Conservation (phyloP, 495 filamentous ascomycete genomes). For the Trichoderma parareesei region DNA sequence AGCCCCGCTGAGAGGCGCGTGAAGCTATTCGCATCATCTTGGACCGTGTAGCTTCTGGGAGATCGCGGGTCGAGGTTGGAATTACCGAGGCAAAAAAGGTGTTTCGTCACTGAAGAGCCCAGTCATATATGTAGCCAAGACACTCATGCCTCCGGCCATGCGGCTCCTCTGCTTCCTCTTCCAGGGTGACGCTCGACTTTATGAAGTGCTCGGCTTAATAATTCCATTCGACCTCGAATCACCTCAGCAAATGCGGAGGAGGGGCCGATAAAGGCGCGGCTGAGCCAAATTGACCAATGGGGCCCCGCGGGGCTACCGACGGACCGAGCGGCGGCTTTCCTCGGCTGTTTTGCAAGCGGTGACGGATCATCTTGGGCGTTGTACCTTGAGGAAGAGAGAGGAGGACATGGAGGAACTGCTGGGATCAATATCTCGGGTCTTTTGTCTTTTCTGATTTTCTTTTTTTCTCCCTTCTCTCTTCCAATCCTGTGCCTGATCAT, state of each 20-base stretch:
- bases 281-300: constrained; percentile 8
- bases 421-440: neutral
- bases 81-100: neutral
- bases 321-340: constrained; percentile 24
- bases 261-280: constrained; percentile 6
- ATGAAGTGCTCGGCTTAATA: too few relatives aligned
- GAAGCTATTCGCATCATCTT: constrained; percentile 12
- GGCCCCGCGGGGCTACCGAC: neutral
- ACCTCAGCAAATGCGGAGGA: neutral
- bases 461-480: neutral
- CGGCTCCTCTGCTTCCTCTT: too few relatives aligned
- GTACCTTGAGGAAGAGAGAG: too few relatives aligned
- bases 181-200: neutral
- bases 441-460: neutral
- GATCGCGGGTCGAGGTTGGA: neutral
- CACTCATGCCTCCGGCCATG: too few relatives aligned
- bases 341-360: constrained; percentile 21
- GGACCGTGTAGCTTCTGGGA: neutral
- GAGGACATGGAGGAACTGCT: too few relatives aligned
- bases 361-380: neutral
- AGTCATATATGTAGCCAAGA: too few relatives aligned
- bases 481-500: neutral
- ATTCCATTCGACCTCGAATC: neutral
- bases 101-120: too few relatives aligned
- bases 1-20: neutral